phyloP scores from a whole-genome alignment of 2,329 filamentous ascomycete genomes.

The Curvularia eragrostidis region DNA sequence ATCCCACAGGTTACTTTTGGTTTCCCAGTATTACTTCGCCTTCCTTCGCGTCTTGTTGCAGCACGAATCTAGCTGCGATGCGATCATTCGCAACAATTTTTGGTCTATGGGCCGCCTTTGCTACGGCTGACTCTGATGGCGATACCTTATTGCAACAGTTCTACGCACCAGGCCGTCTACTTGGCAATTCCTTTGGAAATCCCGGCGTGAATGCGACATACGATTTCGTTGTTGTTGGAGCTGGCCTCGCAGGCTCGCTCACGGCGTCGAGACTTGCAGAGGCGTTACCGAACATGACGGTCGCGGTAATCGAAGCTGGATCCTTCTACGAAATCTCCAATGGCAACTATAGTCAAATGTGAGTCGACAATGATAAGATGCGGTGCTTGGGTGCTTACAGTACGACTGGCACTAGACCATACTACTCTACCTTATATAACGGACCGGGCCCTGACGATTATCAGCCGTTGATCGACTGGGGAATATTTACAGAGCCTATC shows the following conservation, averaged over 20 bases:
- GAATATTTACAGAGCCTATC: slow-evolving; percentile 32
- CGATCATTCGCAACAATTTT: background rate
- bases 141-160: slow-evolving; percentile 15
- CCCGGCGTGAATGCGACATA: slow-evolving; percentile 31
- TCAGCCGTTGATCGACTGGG: slow-evolving; percentile 41
- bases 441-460: slow-evolving; percentile 23
- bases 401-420: slow-evolving; percentile 11
- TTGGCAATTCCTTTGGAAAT: slow-evolving; percentile 26
- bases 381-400: background rate
- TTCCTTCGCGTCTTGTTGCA: background rate
- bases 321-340: slow-evolving; percentile 37
- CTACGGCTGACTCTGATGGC: slow-evolving; percentile 7
- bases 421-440: slow-evolving; percentile 21
- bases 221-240: slow-evolving; percentile 38
- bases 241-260: slow-evolving; percentile 31
- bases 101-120: slow-evolving; percentile 1
- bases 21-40: background rate
- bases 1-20: background rate
- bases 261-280: slow-evolving; percentile 30
- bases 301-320: slow-evolving; percentile 39
- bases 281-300: slow-evolving; percentile 11
- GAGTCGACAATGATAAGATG: no score
- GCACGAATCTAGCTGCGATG: background rate
- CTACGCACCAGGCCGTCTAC: slow-evolving; percentile 14
- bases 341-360: slow-evolving; percentile 31